Base-by-base conservation (phyloP, 2,329 filamentous ascomycete genomes). In the Apiospora marii region DNA sequence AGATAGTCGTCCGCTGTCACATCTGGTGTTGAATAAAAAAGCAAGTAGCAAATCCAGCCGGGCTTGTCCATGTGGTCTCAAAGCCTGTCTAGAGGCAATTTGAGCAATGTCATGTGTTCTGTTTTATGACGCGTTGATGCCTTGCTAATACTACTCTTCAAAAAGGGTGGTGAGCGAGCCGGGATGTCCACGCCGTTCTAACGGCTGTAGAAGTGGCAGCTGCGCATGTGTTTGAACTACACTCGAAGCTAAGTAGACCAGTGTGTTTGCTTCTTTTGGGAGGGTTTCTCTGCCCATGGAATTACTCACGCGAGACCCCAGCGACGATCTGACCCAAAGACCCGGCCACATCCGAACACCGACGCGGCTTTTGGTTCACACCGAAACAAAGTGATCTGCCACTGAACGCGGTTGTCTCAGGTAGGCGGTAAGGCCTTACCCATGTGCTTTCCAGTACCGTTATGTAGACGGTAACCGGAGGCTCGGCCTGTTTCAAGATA, bases 41-140 rank as follows among this genome's bases (percentile, higher is more conserved):
- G 58, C 58, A 64, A 58, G n/a, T n/a, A 41, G 13, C 34, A 12
- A 12, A 64, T 27, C 34, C 22, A 24, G 58, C 34, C 58, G 34
- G n/a, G 58, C 58, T 64, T 13, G 58, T n/a, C 30, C 58, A 41
- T 64, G 58, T 64, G 58, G 58, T 64, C 58, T 64, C 41, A n/a
- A 41, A 64, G 13, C 27, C 34, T 64, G 58, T 41, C 4, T 41
- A 64, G 30, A 19, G 34, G 34, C 22, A 34, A 41, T 64, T 64
- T 37, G 19, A 5, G 13, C 30, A 37, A 34, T 16, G 34, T 37
- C 53, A 64, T 37, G 19, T 14, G 34, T 4, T 4, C 8, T n/a
- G 30, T n/a, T 14, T n/a, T 8, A 41, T n/a, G 19, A 41, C 22
- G 58, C 19, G 58, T 41, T 64, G 30, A 41, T 64, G 19, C 34